Base-by-base conservation (phyloP, 805 yeast genomes). In the Candida michaelii region DNA sequence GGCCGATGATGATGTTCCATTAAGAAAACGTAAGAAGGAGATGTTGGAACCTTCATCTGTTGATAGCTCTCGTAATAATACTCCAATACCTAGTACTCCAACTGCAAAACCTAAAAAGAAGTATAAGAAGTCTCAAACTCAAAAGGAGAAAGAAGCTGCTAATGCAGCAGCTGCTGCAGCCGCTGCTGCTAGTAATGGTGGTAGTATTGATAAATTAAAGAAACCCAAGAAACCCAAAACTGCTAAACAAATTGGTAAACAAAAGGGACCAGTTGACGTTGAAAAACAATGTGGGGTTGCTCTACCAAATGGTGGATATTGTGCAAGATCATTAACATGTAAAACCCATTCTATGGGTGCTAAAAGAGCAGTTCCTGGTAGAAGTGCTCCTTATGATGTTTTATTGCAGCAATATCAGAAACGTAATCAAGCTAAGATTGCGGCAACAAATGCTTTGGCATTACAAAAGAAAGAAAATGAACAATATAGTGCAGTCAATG, bases 281-380 rank as follows among this genome's bases (percentile, higher is more conserved):
- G 95, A 89, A 57, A 80, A 79, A 51, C 98, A 93, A 65, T 93
- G 99, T 73, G 99, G 99, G 62, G 98, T 93, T 10, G 85, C 88
- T 5, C 68, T 93, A 46, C 89, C 96, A 0, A 85, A 84, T 50
- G 98, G 97, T n/a, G 96, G 95, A 0, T 84, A 82, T 52, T 93
- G 99, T 72, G 97, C 97, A 4, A 76, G 99, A 39, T 89, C 97
- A 0, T 71, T 93, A 46, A 93, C 99, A 0, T 93, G 99, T 74
- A 93, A 93, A 60, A 89, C 97, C 0, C 99, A 93, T 64, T 88
- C 98, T 1, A 90, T 93, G 97, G 97, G 97, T 25, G 96, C 97
- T 19, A 93, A 93, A 56, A 78, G 99, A 53, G 90, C 96, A 0
- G 99, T 93, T 15, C 82, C 80, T 13, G 99, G 99, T 9, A 76